Evolutionary conservation across 345 rosid genomes (phyloP).

Genomic region (Aegle marmelos): DNA sequence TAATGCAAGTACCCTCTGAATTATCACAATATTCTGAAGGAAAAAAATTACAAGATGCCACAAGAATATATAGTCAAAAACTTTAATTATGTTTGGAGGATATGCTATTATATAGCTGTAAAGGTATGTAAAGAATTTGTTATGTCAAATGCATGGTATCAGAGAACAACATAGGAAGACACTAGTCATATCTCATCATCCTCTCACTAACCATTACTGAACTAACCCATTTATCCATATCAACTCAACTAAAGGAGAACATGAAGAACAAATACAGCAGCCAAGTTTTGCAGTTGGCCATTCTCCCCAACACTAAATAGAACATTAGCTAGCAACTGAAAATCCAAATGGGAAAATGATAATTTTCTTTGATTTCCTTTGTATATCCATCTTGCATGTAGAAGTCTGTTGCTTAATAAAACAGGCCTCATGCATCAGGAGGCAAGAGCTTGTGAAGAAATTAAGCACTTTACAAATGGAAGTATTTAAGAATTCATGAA

Average conservation of each 20-base stretch:
- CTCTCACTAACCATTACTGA: neutral
- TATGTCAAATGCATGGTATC: neutral
- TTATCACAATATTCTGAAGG: neutral
- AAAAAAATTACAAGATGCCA: neutral
- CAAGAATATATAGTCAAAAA: neutral
- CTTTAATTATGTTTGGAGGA: neutral
- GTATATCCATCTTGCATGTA: constrained; percentile 3
- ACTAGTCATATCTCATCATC: neutral
- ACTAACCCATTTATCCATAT: neutral
- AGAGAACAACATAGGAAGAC: neutral
- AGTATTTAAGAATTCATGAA: constrained; percentile 1
- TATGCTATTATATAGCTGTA: neutral
- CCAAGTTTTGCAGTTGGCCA: neutral
- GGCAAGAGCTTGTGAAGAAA: neutral
- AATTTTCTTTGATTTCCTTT: neutral
- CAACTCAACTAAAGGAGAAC: neutral
- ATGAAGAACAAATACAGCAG: neutral
- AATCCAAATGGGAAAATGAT: neutral
- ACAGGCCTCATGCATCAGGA: constrained; percentile 11
- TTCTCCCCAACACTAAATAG: neutral
- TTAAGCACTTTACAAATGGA: neutral
- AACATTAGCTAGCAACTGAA: neutral
- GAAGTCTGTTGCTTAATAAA: constrained; percentile 5
- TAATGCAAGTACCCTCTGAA: constrained; percentile 8
- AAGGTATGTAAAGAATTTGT: neutral